These are phyloP conservation scores for Bolboschoenus planiculmis DNA, from an alignment of 176 grass and related monocot species.

Conservation along the genomic window DNA sequence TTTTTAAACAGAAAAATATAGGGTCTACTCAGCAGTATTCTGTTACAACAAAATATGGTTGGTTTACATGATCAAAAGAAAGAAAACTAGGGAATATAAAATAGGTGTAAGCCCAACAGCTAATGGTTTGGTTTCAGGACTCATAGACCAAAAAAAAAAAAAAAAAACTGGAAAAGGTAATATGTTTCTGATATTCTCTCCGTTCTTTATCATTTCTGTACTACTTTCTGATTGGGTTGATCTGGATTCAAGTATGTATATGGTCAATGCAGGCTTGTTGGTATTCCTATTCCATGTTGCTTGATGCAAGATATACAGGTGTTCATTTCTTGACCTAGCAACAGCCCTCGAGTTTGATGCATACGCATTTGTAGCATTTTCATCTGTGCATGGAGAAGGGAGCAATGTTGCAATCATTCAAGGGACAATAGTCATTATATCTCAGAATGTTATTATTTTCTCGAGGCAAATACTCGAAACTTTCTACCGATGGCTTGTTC, in stretches of 20 bases:
- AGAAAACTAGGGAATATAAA: background rate
- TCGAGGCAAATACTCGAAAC: background rate
- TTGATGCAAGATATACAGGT: background rate
- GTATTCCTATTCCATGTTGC: slow-evolving; percentile 14
- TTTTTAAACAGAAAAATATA: background rate
- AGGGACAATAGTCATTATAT: background rate
- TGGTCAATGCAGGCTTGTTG: slow-evolving; percentile 14
- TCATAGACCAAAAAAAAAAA: background rate
- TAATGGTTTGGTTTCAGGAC: background rate
- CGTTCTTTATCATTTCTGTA: background rate
- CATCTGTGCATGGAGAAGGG: background rate
- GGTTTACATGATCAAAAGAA: background rate
- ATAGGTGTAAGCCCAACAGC: background rate
- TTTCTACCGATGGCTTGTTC: background rate
- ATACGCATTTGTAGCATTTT: background rate
- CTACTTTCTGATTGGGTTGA: background rate
- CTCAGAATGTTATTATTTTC: background rate
- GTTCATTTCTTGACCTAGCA: background rate
- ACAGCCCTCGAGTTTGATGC: background rate
- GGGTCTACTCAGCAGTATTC: background rate
- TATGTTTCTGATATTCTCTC: background rate
- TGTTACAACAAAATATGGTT: background rate
- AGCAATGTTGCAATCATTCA: background rate
- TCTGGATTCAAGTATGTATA: background rate
- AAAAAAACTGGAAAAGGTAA: background rate